Evolutionary conservation across 176 grass and related monocot species (phyloP).

Genomic region (Raddia distichophylla): DNA sequence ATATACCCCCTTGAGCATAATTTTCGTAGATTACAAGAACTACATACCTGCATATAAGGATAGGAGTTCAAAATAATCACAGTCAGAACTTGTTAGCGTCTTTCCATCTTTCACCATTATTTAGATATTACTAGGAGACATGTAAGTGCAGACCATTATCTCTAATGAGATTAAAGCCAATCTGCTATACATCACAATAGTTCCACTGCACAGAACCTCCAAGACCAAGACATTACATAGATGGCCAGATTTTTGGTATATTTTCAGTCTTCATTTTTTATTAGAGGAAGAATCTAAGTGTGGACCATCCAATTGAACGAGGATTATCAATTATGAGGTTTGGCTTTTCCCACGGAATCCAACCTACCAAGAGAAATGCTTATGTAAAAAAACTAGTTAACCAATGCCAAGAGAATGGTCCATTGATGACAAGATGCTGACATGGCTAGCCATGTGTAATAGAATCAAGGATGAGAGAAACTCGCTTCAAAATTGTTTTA

Average conservation of each 20-base stretch:
- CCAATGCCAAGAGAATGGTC: too few species aligned
- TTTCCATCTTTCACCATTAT: constrained; percentile 4
- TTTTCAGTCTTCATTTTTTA: constrained; percentile 6
- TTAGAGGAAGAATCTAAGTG: not conserved
- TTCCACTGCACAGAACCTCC: not conserved
- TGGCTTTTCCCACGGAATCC: not conserved
- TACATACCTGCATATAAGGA: constrained; percentile 77
- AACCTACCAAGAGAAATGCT: not conserved
- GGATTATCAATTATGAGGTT: not conserved
- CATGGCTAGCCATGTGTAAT: too few species aligned
- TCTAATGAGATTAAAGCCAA: not conserved
- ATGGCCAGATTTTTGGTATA: not conserved
- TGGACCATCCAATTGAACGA: not conserved
- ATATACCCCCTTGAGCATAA: constrained; percentile 86
- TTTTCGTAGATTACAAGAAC: constrained; percentile 81
- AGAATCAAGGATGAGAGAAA: too few species aligned
- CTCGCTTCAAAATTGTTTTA: too few species aligned
- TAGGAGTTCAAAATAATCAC: constrained; percentile 34
- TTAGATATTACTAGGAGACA: not conserved
- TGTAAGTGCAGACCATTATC: not conserved
- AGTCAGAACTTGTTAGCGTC: constrained; percentile 16
- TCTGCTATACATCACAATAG: not conserved
- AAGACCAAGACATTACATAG: not conserved
- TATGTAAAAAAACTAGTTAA: constrained; percentile 6
- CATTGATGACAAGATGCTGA: too few species aligned